Percentiles rank a stretch among this genome's conserved stretches.
These are phyloP conservation scores for Euphorbia schlechtendalii DNA, from an alignment of 441 rosid genomes.

Conservation along the genomic window DNA sequence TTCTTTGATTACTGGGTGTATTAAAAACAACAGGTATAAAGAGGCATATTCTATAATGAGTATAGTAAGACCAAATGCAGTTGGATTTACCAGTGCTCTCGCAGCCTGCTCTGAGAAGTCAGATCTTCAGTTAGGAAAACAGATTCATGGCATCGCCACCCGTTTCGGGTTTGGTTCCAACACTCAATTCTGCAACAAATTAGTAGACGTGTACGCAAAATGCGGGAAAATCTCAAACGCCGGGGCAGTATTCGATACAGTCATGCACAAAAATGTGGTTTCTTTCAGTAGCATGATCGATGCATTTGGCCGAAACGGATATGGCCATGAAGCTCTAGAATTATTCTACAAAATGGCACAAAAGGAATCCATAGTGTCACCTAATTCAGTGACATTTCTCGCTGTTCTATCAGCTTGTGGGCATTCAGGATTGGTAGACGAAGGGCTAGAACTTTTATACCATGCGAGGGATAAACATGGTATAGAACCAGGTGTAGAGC, in stretches of 20 bases:
- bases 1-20: constrained; percentile 60
- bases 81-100: constrained; percentile 58
- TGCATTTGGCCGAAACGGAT: constrained; percentile 60
- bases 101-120: constrained; percentile 68
- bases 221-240: constrained; percentile 46
- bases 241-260: constrained; percentile 33
- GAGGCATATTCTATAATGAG: constrained; percentile 49
- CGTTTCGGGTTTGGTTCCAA: constrained; percentile 46
- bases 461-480: constrained; percentile 39
- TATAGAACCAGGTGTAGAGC: constrained; percentile 42
- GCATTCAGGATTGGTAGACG: constrained; percentile 60
- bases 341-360: constrained; percentile 49
- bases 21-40: constrained; percentile 38
- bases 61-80: constrained; percentile 43
- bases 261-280: constrained; percentile 42
- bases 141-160: constrained; percentile 53
- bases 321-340: constrained; percentile 50
- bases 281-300: constrained; percentile 81
- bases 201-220: constrained; percentile 73
- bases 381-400: constrained; percentile 72
- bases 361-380: constrained; percentile 28
- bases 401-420: constrained; percentile 75
- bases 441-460: constrained; percentile 44
- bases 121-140: constrained; percentile 56
- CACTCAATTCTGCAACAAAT: constrained; percentile 56